phyloP scores from a whole-genome alignment of 129 eudicot genomes.

The Deinandra increscens region DNA sequence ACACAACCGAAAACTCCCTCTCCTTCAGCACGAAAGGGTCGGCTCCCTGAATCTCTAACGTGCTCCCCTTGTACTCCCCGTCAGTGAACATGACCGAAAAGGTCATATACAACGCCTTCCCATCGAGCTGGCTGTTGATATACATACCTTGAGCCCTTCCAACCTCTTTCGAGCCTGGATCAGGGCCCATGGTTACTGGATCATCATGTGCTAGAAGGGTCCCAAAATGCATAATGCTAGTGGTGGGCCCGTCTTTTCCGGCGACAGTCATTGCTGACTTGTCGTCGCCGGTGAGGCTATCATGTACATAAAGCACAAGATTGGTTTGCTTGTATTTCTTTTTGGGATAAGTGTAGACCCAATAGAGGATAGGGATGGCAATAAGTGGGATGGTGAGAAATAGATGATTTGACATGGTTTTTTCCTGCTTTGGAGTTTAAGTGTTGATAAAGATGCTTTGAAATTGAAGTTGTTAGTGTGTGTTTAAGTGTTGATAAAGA shows the following conservation, averaged over 20 bases:
- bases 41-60: constrained; percentile 59
- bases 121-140: constrained; percentile 55
- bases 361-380: constrained; percentile 44
- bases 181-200: constrained; percentile 42
- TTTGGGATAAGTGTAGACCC: constrained; percentile 33
- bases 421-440: neutral
- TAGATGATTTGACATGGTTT: constrained; percentile 42
- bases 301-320: constrained; percentile 53
- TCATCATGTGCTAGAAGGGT: constrained; percentile 46
- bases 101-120: constrained; percentile 45
- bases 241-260: constrained; percentile 46
- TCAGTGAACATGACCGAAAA: constrained; percentile 51
- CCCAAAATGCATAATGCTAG: constrained; percentile 49
- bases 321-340: constrained; percentile 44
- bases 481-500: too few species aligned
- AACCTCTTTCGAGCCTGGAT: constrained; percentile 41
- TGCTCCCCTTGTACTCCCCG: constrained; percentile 55
- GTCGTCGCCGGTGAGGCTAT: constrained; percentile 44
- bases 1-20: constrained; percentile 59
- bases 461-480: too few species aligned
- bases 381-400: constrained; percentile 40
- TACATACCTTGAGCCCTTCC: constrained; percentile 65
- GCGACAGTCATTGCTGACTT: constrained; percentile 49
- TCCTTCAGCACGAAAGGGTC: constrained; percentile 46
- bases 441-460: too few species aligned